Evolutionary conservation across 225 moss, liverwort and hornwort species (phyloP), one percentile per base, ranked within the genome.

Genomic region (Sphagnum contortum): DNA sequence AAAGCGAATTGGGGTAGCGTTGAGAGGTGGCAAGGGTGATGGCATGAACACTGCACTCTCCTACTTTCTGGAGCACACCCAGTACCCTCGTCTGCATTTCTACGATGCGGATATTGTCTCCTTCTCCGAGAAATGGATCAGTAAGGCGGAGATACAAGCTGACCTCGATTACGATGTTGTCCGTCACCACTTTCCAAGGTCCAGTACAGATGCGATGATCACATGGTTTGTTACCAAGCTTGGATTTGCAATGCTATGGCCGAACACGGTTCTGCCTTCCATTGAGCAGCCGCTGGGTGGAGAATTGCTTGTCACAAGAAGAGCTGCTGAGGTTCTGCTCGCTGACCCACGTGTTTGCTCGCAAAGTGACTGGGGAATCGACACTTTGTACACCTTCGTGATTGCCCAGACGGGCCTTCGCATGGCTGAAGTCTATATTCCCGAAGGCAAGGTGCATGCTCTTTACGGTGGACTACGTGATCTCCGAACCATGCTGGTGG

Each of bases 161-260:
- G 82, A 82, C 50, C 64, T 76, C 11, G 79, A 72, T 50, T 76
- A 75, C 44, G 82, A 82, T 68, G 68, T 82, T 2, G 75, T 82
- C 4, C 82, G 82, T 14, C 82, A 82, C 59, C 79, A 75, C 66
- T 82, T 79, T 48, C 82, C 82, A 3, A 67, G 79, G 44, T 75
- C 75, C 48, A 79, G 73, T 64, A 82, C 82, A 2, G 82, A 82
- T 57, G 82, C 79, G 50, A 82, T 82, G 79, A 79, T 82, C 67
- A 82, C 82, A 9, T 82, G 82, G 82, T 73, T 82, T 45, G 79
- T 82, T 4, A 82, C 82, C 1, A 82, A 82, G 13, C 48, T 79
- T 3, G 82, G 79, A 0, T 79, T 82, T 51, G 82, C 82, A 9
- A 63, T 82, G 52, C 57, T 82, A 9, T 82, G 82, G 82, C 82